These are phyloP conservation scores for Suhomyces sp. DNA, from an alignment of 805 yeast genomes.

Conservation along the genomic window DNA sequence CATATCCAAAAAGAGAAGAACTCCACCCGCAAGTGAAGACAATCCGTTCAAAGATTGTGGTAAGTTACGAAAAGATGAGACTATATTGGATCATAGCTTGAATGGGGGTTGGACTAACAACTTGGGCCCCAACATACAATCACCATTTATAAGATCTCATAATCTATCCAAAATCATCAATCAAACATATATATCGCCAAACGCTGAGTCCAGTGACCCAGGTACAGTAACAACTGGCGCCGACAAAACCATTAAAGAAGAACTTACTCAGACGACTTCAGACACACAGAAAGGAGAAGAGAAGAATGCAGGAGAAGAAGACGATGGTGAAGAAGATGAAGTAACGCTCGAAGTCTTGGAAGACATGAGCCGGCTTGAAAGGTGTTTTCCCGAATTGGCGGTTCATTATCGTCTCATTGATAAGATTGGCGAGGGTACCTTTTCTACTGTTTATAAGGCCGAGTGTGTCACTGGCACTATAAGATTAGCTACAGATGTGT, in stretches of 20 bases:
- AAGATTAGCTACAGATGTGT: conserved; percentile 36
- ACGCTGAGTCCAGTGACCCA: neutral
- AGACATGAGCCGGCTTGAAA: conserved; percentile 55
- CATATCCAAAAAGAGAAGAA: conserved; percentile 2
- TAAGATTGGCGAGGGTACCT: conserved; percentile 67
- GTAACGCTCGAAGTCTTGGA: conserved; percentile 52
- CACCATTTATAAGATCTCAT: conserved; percentile 4
- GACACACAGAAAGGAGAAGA: neutral
- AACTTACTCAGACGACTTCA: neutral
- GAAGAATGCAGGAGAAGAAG: neutral
- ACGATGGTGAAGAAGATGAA: conserved; percentile 40
- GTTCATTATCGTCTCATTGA: conserved; percentile 49
- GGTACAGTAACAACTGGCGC: neutral
- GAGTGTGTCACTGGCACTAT: conserved; percentile 47
- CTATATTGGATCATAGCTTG: neutral
- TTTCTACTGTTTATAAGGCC: conserved; percentile 61
- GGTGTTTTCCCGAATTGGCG: conserved; percentile 52
- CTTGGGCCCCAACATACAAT: neutral
- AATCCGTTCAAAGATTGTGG: conserved; percentile 29
- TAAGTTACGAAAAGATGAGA: conserved; percentile 2
- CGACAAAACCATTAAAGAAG: neutral
- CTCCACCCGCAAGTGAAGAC: conserved; percentile 15
- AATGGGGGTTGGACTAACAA: neutral
- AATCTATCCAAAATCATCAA: conserved; percentile 2
- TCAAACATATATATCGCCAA: neutral